These are phyloP conservation scores for Kalmusia sp. DNA, from an alignment of 2,329 filamentous ascomycete genomes.

Conservation along the genomic window DNA sequence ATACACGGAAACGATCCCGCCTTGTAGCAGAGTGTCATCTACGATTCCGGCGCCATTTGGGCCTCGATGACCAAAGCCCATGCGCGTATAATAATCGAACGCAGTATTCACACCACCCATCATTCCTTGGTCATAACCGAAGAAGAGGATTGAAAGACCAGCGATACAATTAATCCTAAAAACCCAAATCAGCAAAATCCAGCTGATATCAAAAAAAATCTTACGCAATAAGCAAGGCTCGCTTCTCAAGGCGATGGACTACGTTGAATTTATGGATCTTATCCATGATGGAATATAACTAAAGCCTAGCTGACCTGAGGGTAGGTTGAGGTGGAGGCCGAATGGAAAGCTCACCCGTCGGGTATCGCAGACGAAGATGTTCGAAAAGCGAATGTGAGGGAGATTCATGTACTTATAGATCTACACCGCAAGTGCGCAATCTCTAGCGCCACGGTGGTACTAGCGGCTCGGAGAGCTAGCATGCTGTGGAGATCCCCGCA, in stretches of 20 bases:
- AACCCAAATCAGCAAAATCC: background rate
- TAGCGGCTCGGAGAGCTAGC: background rate
- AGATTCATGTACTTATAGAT: background rate
- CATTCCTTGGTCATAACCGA: conserved; percentile 44
- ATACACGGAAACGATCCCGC: conserved; percentile 43
- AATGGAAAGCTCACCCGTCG: no score
- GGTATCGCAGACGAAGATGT: no score
- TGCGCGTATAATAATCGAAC: conserved; percentile 37
- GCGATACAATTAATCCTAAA: conserved; percentile 36
- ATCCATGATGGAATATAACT: conserved; percentile 24
- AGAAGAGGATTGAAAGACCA: conserved; percentile 39
- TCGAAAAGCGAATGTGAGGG: background rate
- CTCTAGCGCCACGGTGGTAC: background rate
- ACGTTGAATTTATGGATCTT: conserved; percentile 31
- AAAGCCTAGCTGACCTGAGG: background rate
- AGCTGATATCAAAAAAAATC: background rate
- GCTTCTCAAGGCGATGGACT: conserved; percentile 27
- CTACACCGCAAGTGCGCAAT: background rate
- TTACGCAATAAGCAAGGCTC: conserved; percentile 31
- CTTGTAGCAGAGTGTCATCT: conserved; percentile 35
- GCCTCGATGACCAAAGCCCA: conserved; percentile 39
- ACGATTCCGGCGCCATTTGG: conserved; percentile 30
- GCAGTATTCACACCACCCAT: conserved; percentile 44
- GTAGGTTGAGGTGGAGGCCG: no score
- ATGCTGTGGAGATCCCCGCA: background rate